These are phyloP conservation scores for Litchi chinensis DNA, from an alignment of 345 rosid species.

Conservation along the genomic window DNA sequence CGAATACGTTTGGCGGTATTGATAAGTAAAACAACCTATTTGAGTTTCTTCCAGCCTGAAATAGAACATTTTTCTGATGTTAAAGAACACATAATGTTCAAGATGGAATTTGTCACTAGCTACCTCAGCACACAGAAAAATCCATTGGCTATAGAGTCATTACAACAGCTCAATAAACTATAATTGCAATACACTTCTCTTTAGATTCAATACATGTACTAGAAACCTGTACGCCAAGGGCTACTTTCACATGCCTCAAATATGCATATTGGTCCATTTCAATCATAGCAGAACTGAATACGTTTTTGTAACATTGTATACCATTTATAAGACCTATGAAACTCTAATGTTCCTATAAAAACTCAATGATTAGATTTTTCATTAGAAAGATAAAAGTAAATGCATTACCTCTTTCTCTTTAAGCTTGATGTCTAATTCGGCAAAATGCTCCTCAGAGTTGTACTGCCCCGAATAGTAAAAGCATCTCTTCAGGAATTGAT, in stretches of 20 bases:
- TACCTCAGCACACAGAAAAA: neutral
- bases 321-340: neutral
- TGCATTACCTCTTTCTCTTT: conserved; percentile 75
- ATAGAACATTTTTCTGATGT: conserved; percentile 8
- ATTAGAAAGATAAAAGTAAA: neutral
- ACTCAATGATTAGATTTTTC: neutral
- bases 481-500: conserved; percentile 75
- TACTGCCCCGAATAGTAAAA: conserved; percentile 88
- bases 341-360: neutral
- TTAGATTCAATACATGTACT: neutral
- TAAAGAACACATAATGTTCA: neutral
- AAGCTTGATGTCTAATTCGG: conserved; percentile 61
- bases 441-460: conserved; percentile 73
- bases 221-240: neutral
- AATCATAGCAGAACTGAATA: neutral
- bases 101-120: neutral
- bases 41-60: conserved; percentile 68
- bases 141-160: neutral
- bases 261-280: neutral
- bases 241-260: neutral
- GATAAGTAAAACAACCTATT: conserved; percentile 87
- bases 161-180: neutral
- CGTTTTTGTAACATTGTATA: no score
- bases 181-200: neutral
- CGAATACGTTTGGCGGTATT: conserved; percentile 85